Conservation (phyloP, 2,329 filamentous ascomycete species). For the Pseudogymnoascus sp. region DNA sequence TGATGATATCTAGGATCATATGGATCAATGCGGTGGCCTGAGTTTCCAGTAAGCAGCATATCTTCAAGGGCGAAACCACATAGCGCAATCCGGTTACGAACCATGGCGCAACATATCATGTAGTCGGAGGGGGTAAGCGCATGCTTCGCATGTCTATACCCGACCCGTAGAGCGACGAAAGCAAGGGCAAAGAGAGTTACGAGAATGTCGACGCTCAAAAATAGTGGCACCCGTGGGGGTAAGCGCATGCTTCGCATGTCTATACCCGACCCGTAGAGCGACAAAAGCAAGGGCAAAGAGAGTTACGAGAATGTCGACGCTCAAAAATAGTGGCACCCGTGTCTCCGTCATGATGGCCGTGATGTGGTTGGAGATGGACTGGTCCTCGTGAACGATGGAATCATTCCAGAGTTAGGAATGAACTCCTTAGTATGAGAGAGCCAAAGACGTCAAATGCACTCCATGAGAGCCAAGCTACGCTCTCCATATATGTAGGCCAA, state of each 20-base stretch:
- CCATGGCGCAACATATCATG: slow-evolving; percentile 5
- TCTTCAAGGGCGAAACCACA: neutral
- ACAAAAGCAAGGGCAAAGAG: neutral
- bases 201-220: neutral
- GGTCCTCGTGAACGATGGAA: neutral
- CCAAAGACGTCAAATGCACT: neutral
- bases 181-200: neutral
- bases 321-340: neutral
- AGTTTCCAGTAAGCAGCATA: neutral
- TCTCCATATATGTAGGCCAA: neutral
- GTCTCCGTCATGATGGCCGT: neutral
- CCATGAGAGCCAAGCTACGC: neutral
- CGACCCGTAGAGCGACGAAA: neutral
- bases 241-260: neutral
- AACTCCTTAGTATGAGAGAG: neutral
- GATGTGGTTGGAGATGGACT: neutral
- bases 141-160: neutral
- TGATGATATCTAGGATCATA: slow-evolving; percentile 2
- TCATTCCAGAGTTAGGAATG: neutral
- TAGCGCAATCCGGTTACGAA: neutral
- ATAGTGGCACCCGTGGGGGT: too few species aligned
- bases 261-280: neutral
- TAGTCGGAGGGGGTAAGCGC: neutral
- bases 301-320: neutral
- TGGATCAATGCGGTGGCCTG: neutral